A percentile compares a stretch with the other conserved stretches of the same genome.
Evolutionary conservation across 176 grass and related monocot genomes (phyloP).

Genomic region (Puya raimondii): DNA sequence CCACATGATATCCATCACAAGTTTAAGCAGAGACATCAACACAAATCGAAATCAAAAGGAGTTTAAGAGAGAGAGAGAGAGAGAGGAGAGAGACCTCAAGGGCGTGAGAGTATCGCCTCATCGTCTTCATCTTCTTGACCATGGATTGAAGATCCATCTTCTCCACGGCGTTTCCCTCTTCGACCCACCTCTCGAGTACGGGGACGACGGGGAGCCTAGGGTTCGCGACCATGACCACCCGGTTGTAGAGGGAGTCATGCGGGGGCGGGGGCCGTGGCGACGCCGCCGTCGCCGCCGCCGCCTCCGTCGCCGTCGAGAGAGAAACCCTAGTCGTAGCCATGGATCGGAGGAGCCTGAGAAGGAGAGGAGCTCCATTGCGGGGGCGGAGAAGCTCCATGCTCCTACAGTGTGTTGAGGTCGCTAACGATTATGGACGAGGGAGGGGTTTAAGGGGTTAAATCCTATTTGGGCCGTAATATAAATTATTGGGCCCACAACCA

Average conservation of each 20-base stretch:
- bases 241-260: conserved; percentile 9
- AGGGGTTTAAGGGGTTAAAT: background rate
- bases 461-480: too few relatives aligned
- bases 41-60: background rate
- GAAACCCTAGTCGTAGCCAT: background rate
- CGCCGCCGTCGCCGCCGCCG: background rate
- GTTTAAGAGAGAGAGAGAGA: background rate
- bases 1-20: too few relatives aligned
- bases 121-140: conserved; percentile 25
- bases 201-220: conserved; percentile 24
- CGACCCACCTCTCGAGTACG: conserved; percentile 35
- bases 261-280: too few relatives aligned
- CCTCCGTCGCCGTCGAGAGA: conserved; percentile 8
- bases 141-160: conserved; percentile 31
- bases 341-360: conserved; percentile 9
- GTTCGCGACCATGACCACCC: conserved; percentile 13
- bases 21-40: background rate
- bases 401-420: background rate
- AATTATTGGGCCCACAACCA: too few relatives aligned
- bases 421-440: background rate
- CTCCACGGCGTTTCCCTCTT: conserved; percentile 27
- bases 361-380: background rate
- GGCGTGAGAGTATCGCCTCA: conserved; percentile 37
- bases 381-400: background rate
- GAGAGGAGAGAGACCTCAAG: conserved; percentile 31